A percentile compares a stretch with the other conserved stretches of the same genome.
These are phyloP conservation scores for Cydonia oblonga DNA, from an alignment of 331 rosid species.

Conservation along the genomic window DNA sequence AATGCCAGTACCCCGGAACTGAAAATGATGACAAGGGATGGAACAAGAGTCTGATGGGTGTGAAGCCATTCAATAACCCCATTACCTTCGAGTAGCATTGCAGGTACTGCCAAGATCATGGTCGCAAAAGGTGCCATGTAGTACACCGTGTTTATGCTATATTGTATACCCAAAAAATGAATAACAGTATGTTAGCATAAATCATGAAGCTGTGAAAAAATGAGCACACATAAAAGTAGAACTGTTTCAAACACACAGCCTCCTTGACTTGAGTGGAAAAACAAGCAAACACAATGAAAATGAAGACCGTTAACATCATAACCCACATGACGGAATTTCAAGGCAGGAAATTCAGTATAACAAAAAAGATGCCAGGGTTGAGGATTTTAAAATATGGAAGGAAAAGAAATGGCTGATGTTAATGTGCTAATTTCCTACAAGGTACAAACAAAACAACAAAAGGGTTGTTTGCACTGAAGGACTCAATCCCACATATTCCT, in stretches of 20 bases:
- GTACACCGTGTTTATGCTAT: conserved; percentile 90
- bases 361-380: not conserved
- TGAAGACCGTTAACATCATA: not conserved
- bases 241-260: not conserved
- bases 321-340: not conserved
- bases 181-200: not conserved
- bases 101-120: conserved; percentile 92
- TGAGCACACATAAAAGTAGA: not conserved
- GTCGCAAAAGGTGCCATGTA: conserved; percentile 98
- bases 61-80: conserved; percentile 77
- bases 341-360: not conserved
- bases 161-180: conserved; percentile 1
- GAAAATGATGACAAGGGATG: conserved; percentile 68
- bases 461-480: not conserved
- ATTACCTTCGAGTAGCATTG: conserved; percentile 76
- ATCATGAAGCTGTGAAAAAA: not conserved
- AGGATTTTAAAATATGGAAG: not conserved
- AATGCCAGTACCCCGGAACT: conserved; percentile 90
- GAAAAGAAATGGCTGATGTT: not conserved
- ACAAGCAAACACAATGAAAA: not conserved
- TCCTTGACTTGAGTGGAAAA: not conserved
- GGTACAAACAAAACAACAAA: no score
- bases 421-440: not conserved
- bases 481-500: not conserved
- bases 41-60: conserved; percentile 49